Base-by-base conservation (phyloP, 2,329 filamentous ascomycete species). In the Colletotrichum magnum region DNA sequence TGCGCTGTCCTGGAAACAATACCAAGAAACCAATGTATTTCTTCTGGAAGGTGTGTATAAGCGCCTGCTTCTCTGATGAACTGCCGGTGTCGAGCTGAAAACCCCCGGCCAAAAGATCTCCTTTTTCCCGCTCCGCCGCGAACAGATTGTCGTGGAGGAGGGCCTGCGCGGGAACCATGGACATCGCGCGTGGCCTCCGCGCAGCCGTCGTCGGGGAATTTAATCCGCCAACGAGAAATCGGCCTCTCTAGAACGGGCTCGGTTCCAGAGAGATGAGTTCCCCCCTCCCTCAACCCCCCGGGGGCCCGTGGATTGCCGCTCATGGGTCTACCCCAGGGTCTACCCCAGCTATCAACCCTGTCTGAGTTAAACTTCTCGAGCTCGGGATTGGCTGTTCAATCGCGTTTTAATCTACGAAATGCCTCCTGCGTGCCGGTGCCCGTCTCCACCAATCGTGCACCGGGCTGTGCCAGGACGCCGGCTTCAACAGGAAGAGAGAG, bases 151-250 rank as follows among this genome's bases (percentile, higher is more conserved):
- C 21, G 9, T 36, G 10, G 32, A 10, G 32, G 32, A 9, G 5
- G 28, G 32, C 7, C 9, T 36, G 32, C 32, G 32, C 32, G 32
- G 32, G 32, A 36, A 10, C 32, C 32, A 36, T 36, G 21, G 28
- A 18, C 41, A 47, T 39, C 21, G 24, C 50, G n/a, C 41, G 41
- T 43, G 41, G 41, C 2, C 18, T 43, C 48, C 18, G 45, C 43
- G 10, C n/a, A 39, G 39, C 36, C 21, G 28, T 26, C 36, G 6
- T 43, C 18, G 58, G 59, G 18, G 24, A 28, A 69, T 57, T 69
- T 47, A 52, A 69, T 66, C 62, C 62, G 66, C 66, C 66, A 60
- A 69, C 48, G 56, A 53, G 66, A 48, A 21, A 36, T 36, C 47
- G 47, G 48, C 48, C 32, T 39, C 41, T 59, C 43, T 32, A 26